Evolutionary conservation across 2,329 filamentous ascomycete genomes (phyloP), one percentile per base, ranked within the genome.

Genomic region (Penicillium sp.): DNA sequence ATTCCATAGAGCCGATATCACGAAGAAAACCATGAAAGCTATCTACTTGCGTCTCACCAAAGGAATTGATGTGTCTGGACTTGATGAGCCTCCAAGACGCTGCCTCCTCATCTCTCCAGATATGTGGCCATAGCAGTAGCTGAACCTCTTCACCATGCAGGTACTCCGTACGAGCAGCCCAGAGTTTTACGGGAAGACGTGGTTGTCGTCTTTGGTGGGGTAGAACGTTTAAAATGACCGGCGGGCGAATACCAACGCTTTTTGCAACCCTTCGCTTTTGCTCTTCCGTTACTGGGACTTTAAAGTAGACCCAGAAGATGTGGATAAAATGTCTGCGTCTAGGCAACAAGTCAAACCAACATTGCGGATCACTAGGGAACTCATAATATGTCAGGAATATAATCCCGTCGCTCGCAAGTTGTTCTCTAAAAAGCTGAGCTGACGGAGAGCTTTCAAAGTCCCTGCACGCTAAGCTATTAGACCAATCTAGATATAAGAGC

Each of bases 291-390:
- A 48, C 45, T 26, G 45, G 45, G 26, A 26, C 45, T 48, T 48
- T 48, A 26, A 48, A 48, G 45, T 48, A 48, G 26, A 48, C 45
- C 45, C 45, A 48, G 45, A 48, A 48, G 45, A 48, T 48, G 6
- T 25, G 6, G 19, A 48, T 28, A 48, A 48, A 48, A 28, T 22
- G 19, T 22, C 19, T 22, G 19, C 13, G 26, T 25, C 22, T 14
- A 14, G 45, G 22, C 10, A 48, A 22, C 14, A 13, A 28, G 7
- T 48, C 16, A 48, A 48, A 48, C 45, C 45, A 48, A 25, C 11
- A 4, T 19, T 26, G 22, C 13, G 22, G 11, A 22, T 14, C 22
- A 8, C 10, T 11, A 14, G 45, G 6, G 19, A 26, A 26, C 45
- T 48, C 13, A 48, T 48, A 14, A 48, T 2, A 48, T 48, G 45